Evolutionary conservation across 176 grass and related monocot species (phyloP).

Genomic region (Oryza brachyantha): DNA sequence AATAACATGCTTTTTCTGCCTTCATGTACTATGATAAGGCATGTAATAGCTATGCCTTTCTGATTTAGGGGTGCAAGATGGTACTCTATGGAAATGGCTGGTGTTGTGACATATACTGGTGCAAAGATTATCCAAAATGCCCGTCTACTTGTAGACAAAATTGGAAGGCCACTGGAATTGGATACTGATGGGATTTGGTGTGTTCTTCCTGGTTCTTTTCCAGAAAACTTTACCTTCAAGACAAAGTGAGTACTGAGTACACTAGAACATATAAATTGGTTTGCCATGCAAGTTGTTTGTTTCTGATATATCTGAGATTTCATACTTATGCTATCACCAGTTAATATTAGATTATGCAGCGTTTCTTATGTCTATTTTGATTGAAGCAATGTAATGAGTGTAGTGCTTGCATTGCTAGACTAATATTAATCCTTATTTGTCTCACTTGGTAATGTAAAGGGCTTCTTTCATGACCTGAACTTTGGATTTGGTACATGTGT

Average conservation of each 20-base stretch:
- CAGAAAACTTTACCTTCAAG: constrained; percentile 95
- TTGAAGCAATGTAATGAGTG: neutral
- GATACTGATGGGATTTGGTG: constrained; percentile 99
- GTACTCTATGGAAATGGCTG: constrained; percentile 99
- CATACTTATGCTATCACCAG: neutral
- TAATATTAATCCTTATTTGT: neutral
- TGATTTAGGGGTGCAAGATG: constrained; percentile 91
- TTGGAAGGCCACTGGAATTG: constrained; percentile 91
- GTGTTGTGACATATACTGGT: constrained; percentile 98
- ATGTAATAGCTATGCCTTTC: constrained; percentile 28
- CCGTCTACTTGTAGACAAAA: constrained; percentile 90
- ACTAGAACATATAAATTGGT: neutral
- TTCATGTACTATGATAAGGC: constrained; percentile 12
- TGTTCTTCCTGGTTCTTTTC: constrained; percentile 93
- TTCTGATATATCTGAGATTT: neutral
- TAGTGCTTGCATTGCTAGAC: neutral
- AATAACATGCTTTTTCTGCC: constrained; percentile 2
- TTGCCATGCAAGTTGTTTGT: constrained; percentile 9
- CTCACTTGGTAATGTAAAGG: neutral
- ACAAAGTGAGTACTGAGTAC: constrained; percentile 68
- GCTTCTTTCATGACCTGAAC: neutral
- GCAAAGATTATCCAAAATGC: constrained; percentile 98
- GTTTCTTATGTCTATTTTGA: constrained; percentile 10
- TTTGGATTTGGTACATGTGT: constrained; percentile 10
- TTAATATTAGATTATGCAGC: neutral